These are phyloP conservation scores for Candida dajiaensis DNA, from an alignment of 805 yeast species.

Conservation along the genomic window DNA sequence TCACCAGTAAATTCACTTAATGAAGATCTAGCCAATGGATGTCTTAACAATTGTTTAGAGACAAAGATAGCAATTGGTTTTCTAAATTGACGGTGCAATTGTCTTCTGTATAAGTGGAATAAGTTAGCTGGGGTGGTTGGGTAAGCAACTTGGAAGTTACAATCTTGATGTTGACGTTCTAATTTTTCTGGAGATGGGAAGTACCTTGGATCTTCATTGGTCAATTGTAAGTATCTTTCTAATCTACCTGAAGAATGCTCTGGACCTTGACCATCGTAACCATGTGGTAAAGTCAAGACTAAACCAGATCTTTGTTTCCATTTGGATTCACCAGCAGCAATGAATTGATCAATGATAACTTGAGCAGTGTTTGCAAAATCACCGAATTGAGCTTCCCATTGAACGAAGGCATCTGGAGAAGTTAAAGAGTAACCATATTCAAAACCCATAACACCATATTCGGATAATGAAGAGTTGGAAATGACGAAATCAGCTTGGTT, in stretches of 20 bases:
- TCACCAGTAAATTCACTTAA: constrained; percentile 85
- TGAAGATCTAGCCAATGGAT: constrained; percentile 90
- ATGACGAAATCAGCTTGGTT: constrained; percentile 84
- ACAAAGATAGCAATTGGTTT: constrained; percentile 82
- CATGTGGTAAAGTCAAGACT: constrained; percentile 94
- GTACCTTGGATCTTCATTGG: constrained; percentile 91
- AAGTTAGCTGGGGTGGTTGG: constrained; percentile 97
- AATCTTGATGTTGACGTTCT: constrained; percentile 97
- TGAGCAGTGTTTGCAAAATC: constrained; percentile 99
- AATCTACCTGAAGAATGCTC: constrained; percentile 98
- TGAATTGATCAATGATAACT: constrained; percentile 93
- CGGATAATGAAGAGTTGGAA: constrained; percentile 93
- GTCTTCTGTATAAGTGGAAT: constrained; percentile 97
- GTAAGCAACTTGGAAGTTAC: constrained; percentile 96
- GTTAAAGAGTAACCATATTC: constrained; percentile 98
- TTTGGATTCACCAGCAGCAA: constrained; percentile 94
- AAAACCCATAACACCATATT: constrained; percentile 98
- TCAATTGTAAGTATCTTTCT: constrained; percentile 92
- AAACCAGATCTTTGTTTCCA: constrained; percentile 99
- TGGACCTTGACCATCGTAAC: constrained; percentile 99
- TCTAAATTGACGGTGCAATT: constrained; percentile 98
- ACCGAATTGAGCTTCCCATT: constrained; percentile 99
- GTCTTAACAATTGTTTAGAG: constrained; percentile 92
- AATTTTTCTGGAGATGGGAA: constrained; percentile 90
- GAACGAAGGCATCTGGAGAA: constrained; percentile 92